Conservation (phyloP, 2,329 filamentous ascomycete genomes). For the Exophiala oligosperma region DNA sequence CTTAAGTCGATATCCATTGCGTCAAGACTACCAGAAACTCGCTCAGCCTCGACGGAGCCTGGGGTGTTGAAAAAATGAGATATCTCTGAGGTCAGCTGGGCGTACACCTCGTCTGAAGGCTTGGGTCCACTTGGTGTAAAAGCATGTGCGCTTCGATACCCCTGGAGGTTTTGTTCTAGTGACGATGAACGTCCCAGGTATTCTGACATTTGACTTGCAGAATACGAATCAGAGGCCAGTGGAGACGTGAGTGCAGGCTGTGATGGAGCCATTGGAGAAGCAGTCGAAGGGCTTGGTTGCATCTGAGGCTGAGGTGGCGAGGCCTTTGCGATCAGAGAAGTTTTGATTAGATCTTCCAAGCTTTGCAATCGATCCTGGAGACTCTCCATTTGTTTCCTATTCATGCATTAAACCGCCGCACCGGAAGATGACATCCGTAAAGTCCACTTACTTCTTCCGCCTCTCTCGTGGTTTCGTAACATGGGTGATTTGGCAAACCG, state of each 20-base stretch:
- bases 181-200: too few relatives aligned
- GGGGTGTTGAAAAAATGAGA: conserved; percentile 4
- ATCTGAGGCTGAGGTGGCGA: conserved; percentile 70
- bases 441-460: conserved; percentile 73
- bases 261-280: conserved; percentile 81
- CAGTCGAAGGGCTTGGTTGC: conserved; percentile 77
- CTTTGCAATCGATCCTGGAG: conserved; percentile 89
- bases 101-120: background rate
- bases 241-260: conserved; percentile 35
- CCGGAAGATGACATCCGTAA: background rate
- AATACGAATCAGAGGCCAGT: background rate
- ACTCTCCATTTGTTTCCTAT: conserved; percentile 92
- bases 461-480: conserved; percentile 97
- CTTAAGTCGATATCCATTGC: conserved; percentile 8
- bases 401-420: conserved; percentile 1
- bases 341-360: conserved; percentile 83
- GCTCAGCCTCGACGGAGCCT: background rate
- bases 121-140: background rate
- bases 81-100: background rate
- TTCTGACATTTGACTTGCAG: background rate
- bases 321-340: conserved; percentile 61
- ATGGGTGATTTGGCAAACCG: conserved; percentile 92
- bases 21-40: background rate
- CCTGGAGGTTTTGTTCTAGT: background rate
- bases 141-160: background rate